phyloP scores from a whole-genome alignment of 2,329 filamentous ascomycete genomes.

The Arachnomyces sp. region DNA sequence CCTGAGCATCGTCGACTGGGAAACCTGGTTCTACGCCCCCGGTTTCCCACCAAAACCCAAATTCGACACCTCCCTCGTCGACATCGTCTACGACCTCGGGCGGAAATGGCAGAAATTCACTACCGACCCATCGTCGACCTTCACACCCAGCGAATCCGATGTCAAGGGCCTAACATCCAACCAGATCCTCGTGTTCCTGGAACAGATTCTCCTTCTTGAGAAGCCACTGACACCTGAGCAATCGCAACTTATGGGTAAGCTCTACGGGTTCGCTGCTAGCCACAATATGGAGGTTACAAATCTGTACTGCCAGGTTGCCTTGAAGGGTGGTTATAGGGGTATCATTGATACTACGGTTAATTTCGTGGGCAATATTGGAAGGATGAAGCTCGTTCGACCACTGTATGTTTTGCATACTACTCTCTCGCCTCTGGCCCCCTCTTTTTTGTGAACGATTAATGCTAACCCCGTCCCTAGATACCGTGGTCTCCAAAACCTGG shows the following conservation, averaged over 20 bases:
- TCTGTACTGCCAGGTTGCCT: constrained; percentile 70
- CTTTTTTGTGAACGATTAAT: neutral
- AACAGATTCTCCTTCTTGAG: constrained; percentile 63
- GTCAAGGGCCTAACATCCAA: constrained; percentile 71
- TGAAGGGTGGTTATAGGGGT: constrained; percentile 63
- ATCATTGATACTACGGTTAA: constrained; percentile 65
- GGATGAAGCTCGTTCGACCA: constrained; percentile 96
- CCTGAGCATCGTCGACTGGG: constrained; percentile 73
- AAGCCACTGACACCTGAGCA: constrained; percentile 57
- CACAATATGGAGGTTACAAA: constrained; percentile 80
- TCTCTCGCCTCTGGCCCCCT: neutral
- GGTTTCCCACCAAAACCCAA: constrained; percentile 84
- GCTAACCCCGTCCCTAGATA: constrained; percentile 28
- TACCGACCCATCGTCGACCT: constrained; percentile 36
- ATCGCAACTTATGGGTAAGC: constrained; percentile 63
- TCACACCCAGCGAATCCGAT: constrained; percentile 61
- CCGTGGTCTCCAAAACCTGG: constrained; percentile 64
- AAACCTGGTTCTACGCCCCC: constrained; percentile 78
- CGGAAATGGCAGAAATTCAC: constrained; percentile 60
- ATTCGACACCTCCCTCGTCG: constrained; percentile 82
- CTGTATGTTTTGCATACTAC: constrained; percentile 44
- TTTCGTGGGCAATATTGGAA: constrained; percentile 71
- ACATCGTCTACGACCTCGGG: constrained; percentile 75
- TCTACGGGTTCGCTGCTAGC: constrained; percentile 66
- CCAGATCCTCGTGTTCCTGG: constrained; percentile 86